phyloP scores from a whole-genome alignment of 805 yeast species.

The Zygoascus bituminiphila region DNA sequence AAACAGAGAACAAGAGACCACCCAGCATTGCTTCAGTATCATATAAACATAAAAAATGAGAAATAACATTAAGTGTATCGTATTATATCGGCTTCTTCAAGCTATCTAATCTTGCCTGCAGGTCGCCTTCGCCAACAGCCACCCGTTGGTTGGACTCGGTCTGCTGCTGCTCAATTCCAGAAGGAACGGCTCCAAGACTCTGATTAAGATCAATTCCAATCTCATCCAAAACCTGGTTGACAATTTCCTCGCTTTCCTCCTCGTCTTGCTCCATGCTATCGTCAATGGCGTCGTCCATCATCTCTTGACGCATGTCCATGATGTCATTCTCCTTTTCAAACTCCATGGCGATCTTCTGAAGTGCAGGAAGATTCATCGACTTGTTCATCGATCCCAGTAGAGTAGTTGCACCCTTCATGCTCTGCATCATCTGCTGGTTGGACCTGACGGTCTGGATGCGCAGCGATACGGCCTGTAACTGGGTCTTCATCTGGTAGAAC shows the following conservation, averaged over 20 bases:
- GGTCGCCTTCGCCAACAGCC: constrained; percentile 57
- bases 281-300: constrained; percentile 97
- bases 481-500: constrained; percentile 89
- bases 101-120: constrained; percentile 82
- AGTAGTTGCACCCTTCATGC: constrained; percentile 81
- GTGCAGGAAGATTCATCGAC: constrained; percentile 82
- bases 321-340: constrained; percentile 89
- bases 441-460: constrained; percentile 88
- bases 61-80: background rate
- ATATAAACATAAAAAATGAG: background rate
- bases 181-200: constrained; percentile 41
- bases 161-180: constrained; percentile 25
- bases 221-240: constrained; percentile 87
- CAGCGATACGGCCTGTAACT: constrained; percentile 86
- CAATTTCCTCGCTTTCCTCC: constrained; percentile 63
- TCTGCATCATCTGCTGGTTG: constrained; percentile 88
- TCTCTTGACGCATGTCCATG: constrained; percentile 98
- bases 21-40: too few species aligned
- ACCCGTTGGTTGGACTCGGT: constrained; percentile 31
- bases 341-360: constrained; percentile 87
- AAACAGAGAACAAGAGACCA: too few species aligned
- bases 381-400: constrained; percentile 80
- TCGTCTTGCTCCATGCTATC: constrained; percentile 91
- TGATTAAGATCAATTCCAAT: constrained; percentile 78
- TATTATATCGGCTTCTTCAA: constrained; percentile 37